Base-by-base conservation (phyloP, 2,329 filamentous ascomycete genomes). In the Cladosporium sp. region DNA sequence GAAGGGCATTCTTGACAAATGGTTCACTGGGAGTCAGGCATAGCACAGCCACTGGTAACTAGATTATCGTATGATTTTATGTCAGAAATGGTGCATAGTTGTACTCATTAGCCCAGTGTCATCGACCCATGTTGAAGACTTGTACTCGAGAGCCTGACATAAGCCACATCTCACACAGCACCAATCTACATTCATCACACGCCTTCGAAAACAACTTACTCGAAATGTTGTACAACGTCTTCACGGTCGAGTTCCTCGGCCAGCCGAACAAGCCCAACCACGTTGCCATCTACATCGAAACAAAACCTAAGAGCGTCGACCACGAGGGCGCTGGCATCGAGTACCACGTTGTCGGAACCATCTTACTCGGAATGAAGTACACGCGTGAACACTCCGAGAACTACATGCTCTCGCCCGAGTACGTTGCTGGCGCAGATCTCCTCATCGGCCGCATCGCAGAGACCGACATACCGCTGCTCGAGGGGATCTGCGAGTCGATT, bases 1-100 rank as follows among this genome's bases (percentile, higher is more conserved):
- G 30, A 30, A 54, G 60, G 47, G 24, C 49, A 10, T 54, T 63
- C 18, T 55, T 55, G 24, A 63, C 60, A 14, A 63, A 63, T 32
- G 60, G 60, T n/a, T 54, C 47, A 7, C 21, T 63, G 32, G 60
- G 47, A 4, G 60, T 63, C 10, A 63, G 60, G 60, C 60, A 63
- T 32, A 63, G 60, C 8, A 63, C 60, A 11, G 60, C 60, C 8
- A 63, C 60, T n/a, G 60, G 49, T 41, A 63, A 63, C 14, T 63
- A 55, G 52, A 34, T 6, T 15, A n/a, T 34, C 26, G 12, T 14
- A 54, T 54, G 5, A 41, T 7, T 41, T 5, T 18, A 18, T 18
- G 6, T 18, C 36, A 41, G 4, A 6, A 41, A 7, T 15, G 15
- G 15, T 41, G 15, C 36, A 34, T 34, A 34, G 8, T 12, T 11